Evolutionary conservation across 768 basidiomycete genomes (phyloP).

Genomic region (Rhodosporidiobolus sp.): DNA sequence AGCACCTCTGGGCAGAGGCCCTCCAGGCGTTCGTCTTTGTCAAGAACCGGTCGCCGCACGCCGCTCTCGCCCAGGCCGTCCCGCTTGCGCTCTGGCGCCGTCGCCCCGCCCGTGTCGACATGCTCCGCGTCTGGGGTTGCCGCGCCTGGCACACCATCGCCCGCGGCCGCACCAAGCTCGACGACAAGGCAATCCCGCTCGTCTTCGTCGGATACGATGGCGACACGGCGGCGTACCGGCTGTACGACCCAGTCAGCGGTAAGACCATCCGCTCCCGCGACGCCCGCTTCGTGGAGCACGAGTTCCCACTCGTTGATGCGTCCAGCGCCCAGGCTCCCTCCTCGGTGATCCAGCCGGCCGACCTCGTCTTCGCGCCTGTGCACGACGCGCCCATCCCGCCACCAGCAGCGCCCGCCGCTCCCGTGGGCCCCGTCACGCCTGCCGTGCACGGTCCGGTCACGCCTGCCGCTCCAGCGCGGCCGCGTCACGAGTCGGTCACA

Average conservation of each 20-base stretch:
- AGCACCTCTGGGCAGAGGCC: constrained; percentile 15
- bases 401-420: too few species aligned
- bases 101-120: neutral
- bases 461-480: neutral
- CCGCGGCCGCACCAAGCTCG: constrained; percentile 6
- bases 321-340: too few species aligned
- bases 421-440: too few species aligned
- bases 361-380: neutral
- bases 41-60: constrained; percentile 7
- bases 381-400: neutral
- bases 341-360: too few species aligned
- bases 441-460: too few species aligned
- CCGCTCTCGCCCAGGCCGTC: neutral
- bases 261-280: neutral
- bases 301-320: constrained; percentile 5
- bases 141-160: constrained; percentile 6
- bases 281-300: constrained; percentile 10
- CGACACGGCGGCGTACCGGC: constrained; percentile 1
- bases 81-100: neutral
- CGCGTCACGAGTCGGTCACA: neutral
- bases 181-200: neutral
- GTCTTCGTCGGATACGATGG: constrained; percentile 16
- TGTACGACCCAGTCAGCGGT: constrained; percentile 2
- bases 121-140: constrained; percentile 1
- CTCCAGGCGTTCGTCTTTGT: neutral